Evolutionary conservation across 441 rosid genomes (phyloP).

Genomic region (Adansonia rubrostipa): DNA sequence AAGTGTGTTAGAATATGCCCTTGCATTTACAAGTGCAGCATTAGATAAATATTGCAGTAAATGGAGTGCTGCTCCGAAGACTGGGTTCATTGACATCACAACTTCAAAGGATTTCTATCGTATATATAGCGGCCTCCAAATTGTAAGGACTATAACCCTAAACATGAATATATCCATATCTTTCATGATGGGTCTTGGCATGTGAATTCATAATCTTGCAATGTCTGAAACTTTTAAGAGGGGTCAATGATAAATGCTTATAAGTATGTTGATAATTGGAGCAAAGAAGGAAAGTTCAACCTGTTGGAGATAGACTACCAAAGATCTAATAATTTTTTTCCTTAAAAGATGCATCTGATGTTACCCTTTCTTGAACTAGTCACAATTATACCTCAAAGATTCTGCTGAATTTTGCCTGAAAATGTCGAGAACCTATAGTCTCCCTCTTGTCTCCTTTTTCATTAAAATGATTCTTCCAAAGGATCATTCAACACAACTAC

Average conservation of each 20-base stretch:
- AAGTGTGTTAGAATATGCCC: conserved; percentile 96
- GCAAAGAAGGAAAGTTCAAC: background rate
- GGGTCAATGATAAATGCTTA: background rate
- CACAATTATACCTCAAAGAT: background rate
- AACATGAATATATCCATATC: conserved; percentile 10
- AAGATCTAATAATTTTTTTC: background rate
- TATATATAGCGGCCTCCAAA: conserved; percentile 95
- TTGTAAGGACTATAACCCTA: conserved; percentile 55
- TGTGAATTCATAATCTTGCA: conserved; percentile 5
- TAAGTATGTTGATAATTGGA: background rate
- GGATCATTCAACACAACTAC: background rate
- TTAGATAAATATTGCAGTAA: conserved; percentile 92
- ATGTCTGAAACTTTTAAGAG: background rate
- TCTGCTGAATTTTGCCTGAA: conserved; percentile 1
- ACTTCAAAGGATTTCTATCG: conserved; percentile 97
- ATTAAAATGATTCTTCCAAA: background rate
- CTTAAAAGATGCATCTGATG: background rate
- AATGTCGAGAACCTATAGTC: background rate
- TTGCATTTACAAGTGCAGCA: conserved; percentile 96
- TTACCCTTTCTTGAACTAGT: background rate
- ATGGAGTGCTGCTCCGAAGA: conserved; percentile 97
- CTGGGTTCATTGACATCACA: conserved; percentile 93
- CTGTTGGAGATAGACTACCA: background rate
- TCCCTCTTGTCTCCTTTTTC: background rate
- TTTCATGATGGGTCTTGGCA: conserved; percentile 12